Percentiles rank a stretch among this genome's conserved stretches.
Conservation (phyloP, 495 filamentous ascomycete species). For the Penicillium malachiteum region DNA sequence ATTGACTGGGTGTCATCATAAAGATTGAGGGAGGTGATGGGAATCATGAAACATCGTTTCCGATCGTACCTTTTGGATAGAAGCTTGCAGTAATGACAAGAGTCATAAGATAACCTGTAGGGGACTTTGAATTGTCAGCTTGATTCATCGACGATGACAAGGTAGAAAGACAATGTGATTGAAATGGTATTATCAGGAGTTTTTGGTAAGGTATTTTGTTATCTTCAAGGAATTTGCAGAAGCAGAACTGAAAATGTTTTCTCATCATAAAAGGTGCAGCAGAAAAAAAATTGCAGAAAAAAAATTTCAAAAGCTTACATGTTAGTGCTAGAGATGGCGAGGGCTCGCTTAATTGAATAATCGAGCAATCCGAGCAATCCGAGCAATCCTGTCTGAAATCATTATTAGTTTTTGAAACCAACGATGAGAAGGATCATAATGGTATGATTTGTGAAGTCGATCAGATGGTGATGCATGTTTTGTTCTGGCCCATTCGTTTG, state of each 20-base stretch:
- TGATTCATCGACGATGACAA: slow-evolving; percentile 7
- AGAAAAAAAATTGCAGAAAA: slow-evolving; percentile 2
- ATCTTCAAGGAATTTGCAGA: slow-evolving; percentile 80
- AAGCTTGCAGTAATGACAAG: slow-evolving; percentile 1
- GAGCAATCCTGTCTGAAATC: slow-evolving; percentile 10
- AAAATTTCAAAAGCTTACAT: slow-evolving; percentile 11
- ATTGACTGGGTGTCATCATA: slow-evolving; percentile 98
- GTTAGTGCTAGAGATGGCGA: neutral
- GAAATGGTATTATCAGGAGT: slow-evolving; percentile 46
- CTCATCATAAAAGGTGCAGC: slow-evolving; percentile 65
- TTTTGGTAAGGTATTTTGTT: slow-evolving; percentile 78
- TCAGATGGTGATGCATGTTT: slow-evolving; percentile 99
- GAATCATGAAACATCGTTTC: slow-evolving; percentile 3
- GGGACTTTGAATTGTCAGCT: slow-evolving; percentile 20
- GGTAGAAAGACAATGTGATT: slow-evolving; percentile 11
- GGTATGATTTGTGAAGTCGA: slow-evolving; percentile 25
- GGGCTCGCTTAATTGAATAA: neutral
- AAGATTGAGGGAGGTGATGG: slow-evolving; percentile 18
- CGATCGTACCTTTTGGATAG: slow-evolving; percentile 13
- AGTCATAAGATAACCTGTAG: neutral
- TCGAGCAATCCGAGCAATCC: neutral
- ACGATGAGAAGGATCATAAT: slow-evolving; percentile 2
- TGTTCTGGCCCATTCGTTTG: slow-evolving; percentile 77
- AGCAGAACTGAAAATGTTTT: slow-evolving; percentile 86
- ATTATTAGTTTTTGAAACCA: slow-evolving; percentile 17